Percentiles rank a stretch among this genome's conserved stretches.
Conservation (phyloP, 148 eudicot genomes). For the Rhododendron williamsianum region DNA sequence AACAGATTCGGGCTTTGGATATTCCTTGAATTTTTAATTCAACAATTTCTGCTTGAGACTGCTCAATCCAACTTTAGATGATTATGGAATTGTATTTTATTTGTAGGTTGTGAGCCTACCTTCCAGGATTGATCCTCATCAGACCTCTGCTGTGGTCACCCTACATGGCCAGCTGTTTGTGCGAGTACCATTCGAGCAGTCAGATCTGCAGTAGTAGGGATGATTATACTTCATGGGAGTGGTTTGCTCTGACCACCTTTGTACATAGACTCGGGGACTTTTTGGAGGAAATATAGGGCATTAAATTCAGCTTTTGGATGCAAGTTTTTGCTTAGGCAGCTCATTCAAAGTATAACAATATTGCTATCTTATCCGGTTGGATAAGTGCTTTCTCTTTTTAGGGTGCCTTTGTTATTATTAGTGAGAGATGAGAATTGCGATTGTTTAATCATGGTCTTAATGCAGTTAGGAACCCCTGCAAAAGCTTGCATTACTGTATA, state of each 20-base stretch:
- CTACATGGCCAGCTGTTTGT: conserved; percentile 90
- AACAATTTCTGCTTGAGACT: neutral
- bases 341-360: neutral
- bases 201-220: conserved; percentile 22
- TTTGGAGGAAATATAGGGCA: neutral
- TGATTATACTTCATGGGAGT: neutral
- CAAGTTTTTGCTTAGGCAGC: neutral
- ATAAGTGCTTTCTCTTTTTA: neutral
- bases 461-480: neutral
- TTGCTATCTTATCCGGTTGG: conserved; percentile 13
- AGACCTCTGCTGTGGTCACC: conserved; percentile 94
- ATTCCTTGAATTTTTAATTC: neutral
- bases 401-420: neutral
- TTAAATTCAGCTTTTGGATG: neutral
- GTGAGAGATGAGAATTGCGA: neutral
- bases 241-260: conserved; percentile 8
- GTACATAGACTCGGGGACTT: neutral
- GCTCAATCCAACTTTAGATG: neutral
- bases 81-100: neutral
- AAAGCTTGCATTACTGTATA: neutral
- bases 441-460: neutral
- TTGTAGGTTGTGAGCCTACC: conserved; percentile 86
- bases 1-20: neutral
- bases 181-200: conserved; percentile 65
- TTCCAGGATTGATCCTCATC: conserved; percentile 95